Percentiles rank a stretch among this genome's conserved stretches.
phyloP scores from a whole-genome alignment of 805 yeast species.

The Myxozyma kluyveri region DNA sequence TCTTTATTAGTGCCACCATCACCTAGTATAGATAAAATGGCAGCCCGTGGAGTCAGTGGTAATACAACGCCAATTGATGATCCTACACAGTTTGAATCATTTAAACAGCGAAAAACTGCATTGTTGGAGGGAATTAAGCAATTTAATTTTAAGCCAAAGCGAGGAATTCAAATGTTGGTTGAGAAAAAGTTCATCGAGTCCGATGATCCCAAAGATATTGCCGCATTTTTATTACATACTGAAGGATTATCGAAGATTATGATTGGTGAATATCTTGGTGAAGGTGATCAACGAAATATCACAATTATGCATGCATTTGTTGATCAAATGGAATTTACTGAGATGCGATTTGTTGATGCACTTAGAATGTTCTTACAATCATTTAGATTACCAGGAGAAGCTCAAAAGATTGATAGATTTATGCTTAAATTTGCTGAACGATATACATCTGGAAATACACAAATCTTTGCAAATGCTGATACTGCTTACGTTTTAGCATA shows the following conservation, averaged over 20 bases:
- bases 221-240: conserved; percentile 62
- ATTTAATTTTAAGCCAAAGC: conserved; percentile 82
- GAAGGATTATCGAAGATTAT: conserved; percentile 78
- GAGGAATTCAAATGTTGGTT: conserved; percentile 65
- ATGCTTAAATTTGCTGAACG: conserved; percentile 97
- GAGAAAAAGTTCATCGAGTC: conserved; percentile 61
- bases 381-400: conserved; percentile 95
- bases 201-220: conserved; percentile 65
- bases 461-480: conserved; percentile 68
- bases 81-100: conserved; percentile 78
- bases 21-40: neutral
- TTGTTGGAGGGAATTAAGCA: conserved; percentile 71
- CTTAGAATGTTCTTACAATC: conserved; percentile 78
- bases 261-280: conserved; percentile 91
- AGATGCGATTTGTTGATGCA: conserved; percentile 74
- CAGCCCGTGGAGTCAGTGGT: conserved; percentile 9
- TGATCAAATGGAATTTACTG: conserved; percentile 75
- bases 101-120: conserved; percentile 79
- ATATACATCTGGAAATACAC: conserved; percentile 83
- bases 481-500: conserved; percentile 86
- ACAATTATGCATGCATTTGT: conserved; percentile 92
- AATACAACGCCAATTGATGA: conserved; percentile 48
- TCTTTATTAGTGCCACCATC: neutral
- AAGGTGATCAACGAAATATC: conserved; percentile 72
- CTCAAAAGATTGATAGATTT: conserved; percentile 94